Conservation (phyloP, 768 basidiomycete genomes). For the Crucibulum laeve region DNA sequence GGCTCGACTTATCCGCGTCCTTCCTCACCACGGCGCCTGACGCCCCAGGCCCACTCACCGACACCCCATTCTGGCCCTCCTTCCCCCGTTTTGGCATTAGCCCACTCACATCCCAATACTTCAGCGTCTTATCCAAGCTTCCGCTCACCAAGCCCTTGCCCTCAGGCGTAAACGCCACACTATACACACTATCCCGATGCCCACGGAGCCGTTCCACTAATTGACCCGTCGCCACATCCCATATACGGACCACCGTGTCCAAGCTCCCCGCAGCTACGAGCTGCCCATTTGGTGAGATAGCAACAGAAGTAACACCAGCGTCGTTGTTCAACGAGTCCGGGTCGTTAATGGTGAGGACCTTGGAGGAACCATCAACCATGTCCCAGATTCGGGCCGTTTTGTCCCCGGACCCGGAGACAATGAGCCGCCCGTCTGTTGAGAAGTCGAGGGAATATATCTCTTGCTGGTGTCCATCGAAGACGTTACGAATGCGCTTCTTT, state of each 20-base stretch:
- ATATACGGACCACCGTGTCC: slow-evolving; percentile 70
- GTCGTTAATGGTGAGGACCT: slow-evolving; percentile 35
- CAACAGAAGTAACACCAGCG: slow-evolving; percentile 69
- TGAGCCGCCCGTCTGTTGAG: slow-evolving; percentile 71
- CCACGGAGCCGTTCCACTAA: slow-evolving; percentile 70
- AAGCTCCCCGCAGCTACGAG: slow-evolving; percentile 60
- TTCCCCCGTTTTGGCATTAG: slow-evolving; percentile 55
- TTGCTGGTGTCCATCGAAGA: slow-evolving; percentile 83
- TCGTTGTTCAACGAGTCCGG: slow-evolving; percentile 37
- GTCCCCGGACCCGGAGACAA: slow-evolving; percentile 85
- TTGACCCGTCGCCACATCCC: slow-evolving; percentile 61
- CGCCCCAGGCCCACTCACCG: slow-evolving; percentile 8
- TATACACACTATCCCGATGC: slow-evolving; percentile 79
- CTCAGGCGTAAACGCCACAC: slow-evolving; percentile 89
- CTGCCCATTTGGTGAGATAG: slow-evolving; percentile 68
- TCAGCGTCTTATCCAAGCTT: slow-evolving; percentile 79
- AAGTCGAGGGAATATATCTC: slow-evolving; percentile 93
- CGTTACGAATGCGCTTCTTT: slow-evolving; percentile 64
- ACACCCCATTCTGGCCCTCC: slow-evolving; percentile 30
- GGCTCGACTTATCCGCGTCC: slow-evolving; percentile 51
- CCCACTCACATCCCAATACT: slow-evolving; percentile 79
- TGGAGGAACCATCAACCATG: slow-evolving; percentile 23
- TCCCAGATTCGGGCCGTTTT: slow-evolving; percentile 39
- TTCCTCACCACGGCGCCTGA: slow-evolving; percentile 14
- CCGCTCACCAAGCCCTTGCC: slow-evolving; percentile 86